Conservation (phyloP, 2,329 filamentous ascomycete genomes). For the Pseudogymnoascus sp. region DNA sequence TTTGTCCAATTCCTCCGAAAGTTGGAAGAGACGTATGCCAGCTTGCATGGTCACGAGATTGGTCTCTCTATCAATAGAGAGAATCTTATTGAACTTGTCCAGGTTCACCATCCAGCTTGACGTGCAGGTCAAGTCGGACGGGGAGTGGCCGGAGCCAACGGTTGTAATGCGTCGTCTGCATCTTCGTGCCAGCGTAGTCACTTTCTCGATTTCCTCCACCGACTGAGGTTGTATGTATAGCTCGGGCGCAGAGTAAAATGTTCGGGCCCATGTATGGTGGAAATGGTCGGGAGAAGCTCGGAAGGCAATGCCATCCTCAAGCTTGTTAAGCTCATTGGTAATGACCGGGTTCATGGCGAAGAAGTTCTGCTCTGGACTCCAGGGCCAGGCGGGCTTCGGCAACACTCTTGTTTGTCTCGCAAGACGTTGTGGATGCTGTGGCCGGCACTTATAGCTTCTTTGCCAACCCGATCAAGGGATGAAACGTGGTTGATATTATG, state of each 20-base stretch:
- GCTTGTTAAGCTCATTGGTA: conserved; percentile 44
- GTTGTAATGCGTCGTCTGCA: conserved; percentile 76
- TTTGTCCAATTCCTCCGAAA: conserved; percentile 67
- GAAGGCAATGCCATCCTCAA: conserved; percentile 63
- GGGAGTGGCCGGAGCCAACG: conserved; percentile 87
- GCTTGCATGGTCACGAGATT: conserved; percentile 70
- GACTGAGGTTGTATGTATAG: conserved; percentile 81
- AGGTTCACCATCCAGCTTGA: conserved; percentile 93
- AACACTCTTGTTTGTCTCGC: not conserved
- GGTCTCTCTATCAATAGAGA: conserved; percentile 59
- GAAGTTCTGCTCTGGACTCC: not conserved
- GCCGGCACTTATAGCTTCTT: not conserved
- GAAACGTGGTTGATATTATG: conserved; percentile 3
- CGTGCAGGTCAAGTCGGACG: conserved; percentile 84
- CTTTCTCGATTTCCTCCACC: conserved; percentile 73
- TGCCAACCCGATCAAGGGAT: conserved; percentile 1
- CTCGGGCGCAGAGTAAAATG: conserved; percentile 82
- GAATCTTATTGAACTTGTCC: conserved; percentile 68
- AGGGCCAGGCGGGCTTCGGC: not conserved
- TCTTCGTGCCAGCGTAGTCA: conserved; percentile 69
- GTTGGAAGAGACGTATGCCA: conserved; percentile 72
- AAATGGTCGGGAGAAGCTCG: conserved; percentile 63
- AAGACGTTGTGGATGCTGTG: not conserved
- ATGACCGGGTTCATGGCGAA: conserved; percentile 33
- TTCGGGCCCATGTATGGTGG: conserved; percentile 92